Evolutionary conservation across 2,329 filamentous ascomycete genomes (phyloP).

Genomic region (Elsinoe ampelina): DNA sequence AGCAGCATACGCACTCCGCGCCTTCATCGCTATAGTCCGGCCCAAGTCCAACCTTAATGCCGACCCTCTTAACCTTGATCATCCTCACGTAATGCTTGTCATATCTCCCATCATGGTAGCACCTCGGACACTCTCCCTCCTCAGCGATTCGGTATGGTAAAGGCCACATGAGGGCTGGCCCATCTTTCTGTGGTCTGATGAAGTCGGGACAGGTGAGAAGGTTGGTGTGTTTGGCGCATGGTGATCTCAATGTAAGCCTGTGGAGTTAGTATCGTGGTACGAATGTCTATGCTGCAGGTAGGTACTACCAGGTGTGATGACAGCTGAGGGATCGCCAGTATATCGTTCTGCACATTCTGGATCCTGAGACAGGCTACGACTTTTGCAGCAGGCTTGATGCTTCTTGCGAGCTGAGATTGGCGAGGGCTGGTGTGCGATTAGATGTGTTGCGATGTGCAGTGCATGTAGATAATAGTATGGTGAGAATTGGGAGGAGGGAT

Average conservation of each 20-base stretch:
- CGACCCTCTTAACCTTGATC: conserved; percentile 3
- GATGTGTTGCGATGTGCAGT: too few species aligned
- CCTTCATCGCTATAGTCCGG: not conserved
- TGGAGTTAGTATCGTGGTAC: not conserved
- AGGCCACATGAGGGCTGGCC: conserved; percentile 1
- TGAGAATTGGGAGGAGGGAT: too few species aligned
- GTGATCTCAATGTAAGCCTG: not conserved
- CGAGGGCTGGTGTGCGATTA: too few species aligned
- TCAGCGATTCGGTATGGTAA: conserved; percentile 8
- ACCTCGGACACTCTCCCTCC: not conserved
- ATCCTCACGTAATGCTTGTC: conserved; percentile 1
- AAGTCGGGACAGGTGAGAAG: conserved; percentile 10
- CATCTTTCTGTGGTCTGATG: not conserved
- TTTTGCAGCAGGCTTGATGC: too few species aligned
- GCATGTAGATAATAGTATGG: too few species aligned
- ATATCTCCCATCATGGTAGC: not conserved
- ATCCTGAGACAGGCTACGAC: not conserved
- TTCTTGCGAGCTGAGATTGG: too few species aligned
- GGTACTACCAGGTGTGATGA: conserved; percentile 9
- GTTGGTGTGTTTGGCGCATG: not conserved
- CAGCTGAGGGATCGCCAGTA: not conserved
- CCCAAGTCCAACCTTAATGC: conserved; percentile 4
- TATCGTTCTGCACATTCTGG: conserved; percentile 7
- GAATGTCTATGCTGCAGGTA: not conserved
- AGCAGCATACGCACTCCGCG: not conserved